Evolutionary conservation across 345 rosid genomes (phyloP).

Genomic region (Theobroma cacao): DNA sequence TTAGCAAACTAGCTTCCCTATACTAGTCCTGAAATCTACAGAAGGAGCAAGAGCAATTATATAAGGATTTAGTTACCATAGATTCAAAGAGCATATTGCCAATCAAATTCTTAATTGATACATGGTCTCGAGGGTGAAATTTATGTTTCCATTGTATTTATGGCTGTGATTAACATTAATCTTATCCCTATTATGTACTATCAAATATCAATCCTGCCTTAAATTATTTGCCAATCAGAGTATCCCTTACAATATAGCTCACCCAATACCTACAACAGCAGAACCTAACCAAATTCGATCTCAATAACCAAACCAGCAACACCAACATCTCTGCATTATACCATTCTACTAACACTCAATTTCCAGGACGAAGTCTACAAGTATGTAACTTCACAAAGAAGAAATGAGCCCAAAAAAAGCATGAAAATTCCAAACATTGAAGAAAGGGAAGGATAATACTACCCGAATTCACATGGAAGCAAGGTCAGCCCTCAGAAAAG

Average conservation of each 20-base stretch:
- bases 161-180: background rate
- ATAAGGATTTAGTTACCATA: background rate
- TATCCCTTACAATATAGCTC: background rate
- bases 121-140: background rate
- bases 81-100: background rate
- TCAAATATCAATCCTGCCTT: background rate
- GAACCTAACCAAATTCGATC: background rate
- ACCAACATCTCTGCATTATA: background rate
- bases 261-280: too few species aligned
- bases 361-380: background rate
- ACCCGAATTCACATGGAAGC: constrained; percentile 33
- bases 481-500: constrained; percentile 13
- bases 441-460: background rate
- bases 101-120: background rate
- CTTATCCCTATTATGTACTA: background rate
- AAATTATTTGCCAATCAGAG: background rate
- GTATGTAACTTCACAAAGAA: background rate
- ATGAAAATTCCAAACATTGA: background rate
- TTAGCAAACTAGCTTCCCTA: background rate
- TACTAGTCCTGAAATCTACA: background rate
- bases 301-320: background rate
- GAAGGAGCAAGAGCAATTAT: background rate
- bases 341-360: background rate
- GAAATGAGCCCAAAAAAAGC: background rate
- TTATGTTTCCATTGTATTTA: background rate